Conservation (phyloP, 2,329 filamentous ascomycete species). For the Exophiala sp. region DNA sequence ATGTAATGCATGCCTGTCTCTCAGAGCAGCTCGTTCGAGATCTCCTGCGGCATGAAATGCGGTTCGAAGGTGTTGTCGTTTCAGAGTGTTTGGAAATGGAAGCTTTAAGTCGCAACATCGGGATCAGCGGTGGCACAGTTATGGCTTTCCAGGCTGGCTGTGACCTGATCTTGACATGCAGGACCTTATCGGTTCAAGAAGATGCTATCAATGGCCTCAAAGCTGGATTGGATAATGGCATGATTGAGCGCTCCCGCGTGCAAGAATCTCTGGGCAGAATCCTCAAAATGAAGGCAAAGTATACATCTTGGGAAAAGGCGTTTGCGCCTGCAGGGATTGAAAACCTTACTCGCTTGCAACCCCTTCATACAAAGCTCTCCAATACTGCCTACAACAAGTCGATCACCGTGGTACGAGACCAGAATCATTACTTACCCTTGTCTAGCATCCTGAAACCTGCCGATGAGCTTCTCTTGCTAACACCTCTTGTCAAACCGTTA, state of each 20-base stretch:
- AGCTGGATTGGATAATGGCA: conserved; percentile 81
- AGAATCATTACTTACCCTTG: conserved; percentile 74
- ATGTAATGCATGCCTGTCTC: conserved; percentile 90
- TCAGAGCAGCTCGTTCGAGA: conserved; percentile 92
- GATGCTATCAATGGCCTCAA: conserved; percentile 89
- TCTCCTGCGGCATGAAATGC: conserved; percentile 76
- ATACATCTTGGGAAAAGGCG: conserved; percentile 85
- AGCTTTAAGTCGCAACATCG: conserved; percentile 87
- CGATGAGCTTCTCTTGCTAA: conserved; percentile 83
- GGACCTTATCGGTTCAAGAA: conserved; percentile 79
- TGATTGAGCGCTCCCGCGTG: conserved; percentile 74
- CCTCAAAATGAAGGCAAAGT: conserved; percentile 72
- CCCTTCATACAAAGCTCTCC: conserved; percentile 73
- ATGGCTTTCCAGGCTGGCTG: conserved; percentile 97
- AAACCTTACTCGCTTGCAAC: conserved; percentile 72
- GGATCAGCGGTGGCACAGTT: conserved; percentile 92
- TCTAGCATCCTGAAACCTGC: conserved; percentile 73
- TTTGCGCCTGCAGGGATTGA: conserved; percentile 77
- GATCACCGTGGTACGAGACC: conserved; percentile 87
- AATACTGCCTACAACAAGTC: conserved; percentile 84
- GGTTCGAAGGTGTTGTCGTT: conserved; percentile 86
- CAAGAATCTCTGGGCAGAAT: conserved; percentile 74
- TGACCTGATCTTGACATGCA: conserved; percentile 81
- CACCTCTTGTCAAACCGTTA: conserved; percentile 84
- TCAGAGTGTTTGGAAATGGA: conserved; percentile 98